A percentile compares a stretch with the other conserved stretches of the same genome.
Evolutionary conservation across 305 asterid genomes (phyloP).

Genomic region (Petunia hybrid): DNA sequence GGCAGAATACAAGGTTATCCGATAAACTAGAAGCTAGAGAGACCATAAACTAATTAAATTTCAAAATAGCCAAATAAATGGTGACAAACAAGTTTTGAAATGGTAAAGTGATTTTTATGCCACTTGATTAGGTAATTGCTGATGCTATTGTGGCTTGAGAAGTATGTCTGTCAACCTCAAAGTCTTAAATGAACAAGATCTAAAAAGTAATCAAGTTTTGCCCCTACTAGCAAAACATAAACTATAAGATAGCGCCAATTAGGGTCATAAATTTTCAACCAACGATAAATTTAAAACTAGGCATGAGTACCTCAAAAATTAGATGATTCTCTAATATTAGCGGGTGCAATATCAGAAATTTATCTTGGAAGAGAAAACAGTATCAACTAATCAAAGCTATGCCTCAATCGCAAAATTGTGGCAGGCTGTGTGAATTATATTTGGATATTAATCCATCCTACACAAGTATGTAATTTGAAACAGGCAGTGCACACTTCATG

Average conservation of each 20-base stretch:
- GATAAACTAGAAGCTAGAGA: background rate
- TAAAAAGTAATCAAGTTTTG: background rate
- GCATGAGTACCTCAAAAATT: background rate
- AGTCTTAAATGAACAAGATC: background rate
- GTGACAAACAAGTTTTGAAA: background rate
- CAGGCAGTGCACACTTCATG: background rate
- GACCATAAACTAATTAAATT: background rate
- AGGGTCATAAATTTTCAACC: background rate
- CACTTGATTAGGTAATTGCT: background rate
- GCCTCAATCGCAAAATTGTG: background rate
- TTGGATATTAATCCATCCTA: background rate
- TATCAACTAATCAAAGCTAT: background rate
- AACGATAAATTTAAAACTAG: background rate
- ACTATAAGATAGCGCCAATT: background rate
- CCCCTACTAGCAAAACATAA: conserved; percentile 1
- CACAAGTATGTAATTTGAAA: background rate
- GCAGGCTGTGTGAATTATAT: background rate
- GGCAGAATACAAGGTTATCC: background rate
- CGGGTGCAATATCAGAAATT: background rate
- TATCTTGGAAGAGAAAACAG: background rate
- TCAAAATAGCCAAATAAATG: background rate
- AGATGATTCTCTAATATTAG: background rate
- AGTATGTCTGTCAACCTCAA: background rate
- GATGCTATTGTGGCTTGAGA: background rate
- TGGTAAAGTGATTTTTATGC: background rate